Conservation (phyloP, 192 early-diverging fungal genomes). For the Ambispora gerdemannii region DNA sequence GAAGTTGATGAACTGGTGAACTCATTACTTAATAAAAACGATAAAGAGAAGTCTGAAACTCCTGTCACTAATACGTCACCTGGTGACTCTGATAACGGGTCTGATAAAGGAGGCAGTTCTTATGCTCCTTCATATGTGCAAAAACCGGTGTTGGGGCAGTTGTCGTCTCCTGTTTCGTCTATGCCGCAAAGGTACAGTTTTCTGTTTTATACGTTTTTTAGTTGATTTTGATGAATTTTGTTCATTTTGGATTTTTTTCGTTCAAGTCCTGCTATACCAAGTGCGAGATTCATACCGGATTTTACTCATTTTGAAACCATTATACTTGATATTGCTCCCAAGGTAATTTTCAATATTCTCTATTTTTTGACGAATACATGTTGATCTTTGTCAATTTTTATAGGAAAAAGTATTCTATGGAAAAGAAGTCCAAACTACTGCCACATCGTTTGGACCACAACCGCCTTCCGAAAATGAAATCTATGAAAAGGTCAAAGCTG, state of each 20-base stretch:
- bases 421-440: conserved; percentile 80
- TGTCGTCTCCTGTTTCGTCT: neutral
- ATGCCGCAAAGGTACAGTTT: conserved; percentile 19
- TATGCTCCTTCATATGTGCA: too few species aligned
- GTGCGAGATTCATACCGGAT: conserved; percentile 50
- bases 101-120: conserved; percentile 38
- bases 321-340: conserved; percentile 84
- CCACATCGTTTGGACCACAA: conserved; percentile 51
- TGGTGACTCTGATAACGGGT: conserved; percentile 45
- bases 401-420: conserved; percentile 83
- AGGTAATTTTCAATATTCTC: conserved; percentile 41
- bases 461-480: conserved; percentile 51
- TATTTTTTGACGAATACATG: neutral
- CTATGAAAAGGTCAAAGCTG: conserved; percentile 58
- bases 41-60: conserved; percentile 57
- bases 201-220: neutral
- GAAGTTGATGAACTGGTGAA: conserved; percentile 87
- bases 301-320: conserved; percentile 70
- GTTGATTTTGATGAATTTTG: neutral
- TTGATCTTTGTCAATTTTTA: neutral
- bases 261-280: conserved; percentile 28
- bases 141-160: too few species aligned
- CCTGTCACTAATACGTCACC: conserved; percentile 37
- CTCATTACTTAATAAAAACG: conserved; percentile 54
- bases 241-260: conserved; percentile 3